Evolutionary conservation across 345 rosid genomes (phyloP).

Genomic region (Eucalyptus camaldulensis): DNA sequence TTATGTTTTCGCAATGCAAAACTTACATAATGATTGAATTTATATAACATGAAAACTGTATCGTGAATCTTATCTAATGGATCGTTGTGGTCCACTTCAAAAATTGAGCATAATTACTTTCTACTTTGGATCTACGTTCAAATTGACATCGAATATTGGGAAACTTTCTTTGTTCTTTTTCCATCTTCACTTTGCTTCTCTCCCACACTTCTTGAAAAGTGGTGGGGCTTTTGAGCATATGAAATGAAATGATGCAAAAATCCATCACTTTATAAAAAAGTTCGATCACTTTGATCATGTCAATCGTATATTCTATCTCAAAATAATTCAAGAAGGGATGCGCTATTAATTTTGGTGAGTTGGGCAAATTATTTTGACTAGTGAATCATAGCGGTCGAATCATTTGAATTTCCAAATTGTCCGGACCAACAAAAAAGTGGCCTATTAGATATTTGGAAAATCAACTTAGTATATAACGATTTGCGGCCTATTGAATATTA

Average conservation of each 20-base stretch:
- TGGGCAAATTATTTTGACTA: neutral
- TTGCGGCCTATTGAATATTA: neutral
- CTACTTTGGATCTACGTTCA: neutral
- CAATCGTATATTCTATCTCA: neutral
- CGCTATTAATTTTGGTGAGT: neutral
- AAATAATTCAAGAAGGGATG: neutral
- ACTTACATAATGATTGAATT: too few relatives aligned
- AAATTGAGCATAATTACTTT: neutral
- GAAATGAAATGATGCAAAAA: neutral
- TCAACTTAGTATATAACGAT: neutral
- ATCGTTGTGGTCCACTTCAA: neutral
- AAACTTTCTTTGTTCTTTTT: neutral
- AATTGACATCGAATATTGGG: neutral
- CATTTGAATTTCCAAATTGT: neutral
- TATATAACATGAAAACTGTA: rapidly evolving
- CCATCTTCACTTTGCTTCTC: neutral
- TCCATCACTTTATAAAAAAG: neutral
- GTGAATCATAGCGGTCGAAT: neutral
- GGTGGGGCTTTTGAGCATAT: neutral
- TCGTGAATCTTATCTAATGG: neutral
- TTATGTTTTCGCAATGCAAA: neutral
- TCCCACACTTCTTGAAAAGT: neutral
- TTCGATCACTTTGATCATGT: neutral
- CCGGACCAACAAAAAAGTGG: neutral
- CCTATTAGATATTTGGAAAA: neutral